These are phyloP conservation scores for Agaricus bisporus DNA, from an alignment of 768 basidiomycete genomes.

Conservation along the genomic window DNA sequence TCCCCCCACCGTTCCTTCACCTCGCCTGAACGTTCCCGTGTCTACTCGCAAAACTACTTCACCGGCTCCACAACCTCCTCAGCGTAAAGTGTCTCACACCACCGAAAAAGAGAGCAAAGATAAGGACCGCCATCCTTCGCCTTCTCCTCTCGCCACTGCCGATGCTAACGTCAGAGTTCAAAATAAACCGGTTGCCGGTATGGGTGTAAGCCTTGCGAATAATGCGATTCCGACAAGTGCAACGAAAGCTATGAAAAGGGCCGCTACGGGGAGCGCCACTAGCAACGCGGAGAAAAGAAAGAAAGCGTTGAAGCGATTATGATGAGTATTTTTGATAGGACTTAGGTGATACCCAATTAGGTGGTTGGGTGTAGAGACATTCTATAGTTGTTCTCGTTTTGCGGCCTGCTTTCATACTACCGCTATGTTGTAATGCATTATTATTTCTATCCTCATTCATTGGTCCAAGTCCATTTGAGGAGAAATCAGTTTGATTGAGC, in stretches of 20 bases:
- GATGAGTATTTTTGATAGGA: background rate
- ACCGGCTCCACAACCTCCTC: constrained; percentile 32
- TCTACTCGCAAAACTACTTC: constrained; percentile 39
- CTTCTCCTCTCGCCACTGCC: constrained; percentile 64
- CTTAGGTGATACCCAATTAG: background rate
- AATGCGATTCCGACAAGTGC: constrained; percentile 25
- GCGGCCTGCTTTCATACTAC: constrained; percentile 1
- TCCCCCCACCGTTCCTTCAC: constrained; percentile 20
- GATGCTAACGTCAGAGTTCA: constrained; percentile 54
- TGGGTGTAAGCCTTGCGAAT: constrained; percentile 29
- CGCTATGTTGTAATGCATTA: background rate
- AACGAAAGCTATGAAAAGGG: constrained; percentile 65
- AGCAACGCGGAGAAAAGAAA: constrained; percentile 77
- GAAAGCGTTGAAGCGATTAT: constrained; percentile 82
- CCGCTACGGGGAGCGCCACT: constrained; percentile 44
- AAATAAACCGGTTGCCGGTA: constrained; percentile 24
- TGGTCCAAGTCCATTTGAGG: background rate
- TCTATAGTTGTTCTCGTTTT: background rate
- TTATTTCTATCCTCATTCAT: background rate
- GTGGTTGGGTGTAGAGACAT: background rate
- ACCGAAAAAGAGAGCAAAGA: constrained; percentile 32
- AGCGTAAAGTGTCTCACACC: constrained; percentile 33
- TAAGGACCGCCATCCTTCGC: constrained; percentile 63
- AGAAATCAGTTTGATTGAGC: background rate
- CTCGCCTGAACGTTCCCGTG: constrained; percentile 32